phyloP scores from a whole-genome alignment of 129 eudicot species.

The Logfia minima region DNA sequence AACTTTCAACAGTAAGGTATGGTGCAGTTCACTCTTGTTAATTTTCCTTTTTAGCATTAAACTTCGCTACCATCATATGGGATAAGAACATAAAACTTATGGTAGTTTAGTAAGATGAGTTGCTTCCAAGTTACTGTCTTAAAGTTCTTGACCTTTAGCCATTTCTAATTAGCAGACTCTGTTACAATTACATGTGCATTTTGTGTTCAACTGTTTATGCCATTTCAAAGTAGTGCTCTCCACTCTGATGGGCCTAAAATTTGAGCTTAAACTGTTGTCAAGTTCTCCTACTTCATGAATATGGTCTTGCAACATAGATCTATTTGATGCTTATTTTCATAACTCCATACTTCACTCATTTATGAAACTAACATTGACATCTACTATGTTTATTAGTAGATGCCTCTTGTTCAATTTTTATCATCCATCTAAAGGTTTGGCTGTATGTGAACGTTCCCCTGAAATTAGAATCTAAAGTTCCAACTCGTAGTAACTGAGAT shows the following conservation, averaged over 20 bases:
- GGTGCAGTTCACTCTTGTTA: constrained; percentile 20
- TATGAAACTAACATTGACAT: constrained; percentile 5
- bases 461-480: constrained; percentile 13
- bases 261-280: background rate
- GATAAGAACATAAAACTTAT: constrained; percentile 7
- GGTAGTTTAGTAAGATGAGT: constrained; percentile 20
- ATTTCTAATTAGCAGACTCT: background rate
- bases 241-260: constrained; percentile 15
- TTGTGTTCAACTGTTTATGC: background rate
- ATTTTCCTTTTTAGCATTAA: background rate
- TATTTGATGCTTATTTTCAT: constrained; percentile 4
- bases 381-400: background rate
- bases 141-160: constrained; percentile 2
- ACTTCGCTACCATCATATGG: constrained; percentile 13
- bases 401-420: background rate
- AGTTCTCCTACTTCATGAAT: constrained; percentile 7
- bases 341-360: constrained; percentile 15
- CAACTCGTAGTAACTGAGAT: constrained; percentile 3
- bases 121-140: constrained; percentile 15
- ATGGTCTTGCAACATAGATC: constrained; percentile 28
- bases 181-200: background rate
- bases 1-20: constrained; percentile 63
- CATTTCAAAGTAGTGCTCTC: constrained; percentile 12
- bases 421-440: constrained; percentile 17
- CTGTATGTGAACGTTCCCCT: background rate